Evolutionary conservation across 139 green algal genomes (phyloP), one percentile per base, ranked within the genome.

Genomic region (Zygnema circumcarinatum): DNA sequence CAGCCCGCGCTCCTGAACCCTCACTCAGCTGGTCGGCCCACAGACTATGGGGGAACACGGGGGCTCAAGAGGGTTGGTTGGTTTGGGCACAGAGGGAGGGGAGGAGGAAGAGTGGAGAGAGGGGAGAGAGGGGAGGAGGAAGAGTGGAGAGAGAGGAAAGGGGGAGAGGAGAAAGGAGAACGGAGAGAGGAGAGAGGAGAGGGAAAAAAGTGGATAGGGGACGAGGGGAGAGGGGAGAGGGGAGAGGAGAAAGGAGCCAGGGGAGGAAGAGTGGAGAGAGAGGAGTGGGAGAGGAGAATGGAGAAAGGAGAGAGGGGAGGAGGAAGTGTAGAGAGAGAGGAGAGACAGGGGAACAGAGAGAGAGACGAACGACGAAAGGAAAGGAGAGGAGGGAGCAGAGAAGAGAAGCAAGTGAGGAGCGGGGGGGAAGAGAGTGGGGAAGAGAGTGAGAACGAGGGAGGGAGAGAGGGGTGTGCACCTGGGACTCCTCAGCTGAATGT

Each of bases 1-100:
- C 29, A 86, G 33, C 2, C 29, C 53, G 38, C 22, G 42, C 54
- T 86, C 80, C 80, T 86, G 80, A 72, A 82, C 69, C 36, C 69
- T 29, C 54, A 25, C 54, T 29, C 54, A 25, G 25, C 54, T n/a
- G n/a, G n/a, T n/a, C n/a, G n/a, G n/a, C n/a, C n/a, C n/a, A n/a
- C n/a, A n/a, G n/a, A 32, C 35, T 31, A 69, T 74, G 1, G 67
- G 1, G 67, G 67, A 38, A 32, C 67, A 74, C 67, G 2, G 1
- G 62, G 0, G 62, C 33, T 1, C 0, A 32, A 32, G 3, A 36
- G 2, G 1, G 68, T 1, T 0, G 68, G 0, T 29, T 35, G 68
- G 25, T 35, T 35, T n/a, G n/a, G n/a, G n/a, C n/a, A n/a, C n/a
- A n/a, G n/a, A n/a, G n/a, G n/a, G n/a, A n/a, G n/a, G n/a, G n/a